phyloP scores from a whole-genome alignment of 208 protist genomes.

The Crithidia mellificae region DNA sequence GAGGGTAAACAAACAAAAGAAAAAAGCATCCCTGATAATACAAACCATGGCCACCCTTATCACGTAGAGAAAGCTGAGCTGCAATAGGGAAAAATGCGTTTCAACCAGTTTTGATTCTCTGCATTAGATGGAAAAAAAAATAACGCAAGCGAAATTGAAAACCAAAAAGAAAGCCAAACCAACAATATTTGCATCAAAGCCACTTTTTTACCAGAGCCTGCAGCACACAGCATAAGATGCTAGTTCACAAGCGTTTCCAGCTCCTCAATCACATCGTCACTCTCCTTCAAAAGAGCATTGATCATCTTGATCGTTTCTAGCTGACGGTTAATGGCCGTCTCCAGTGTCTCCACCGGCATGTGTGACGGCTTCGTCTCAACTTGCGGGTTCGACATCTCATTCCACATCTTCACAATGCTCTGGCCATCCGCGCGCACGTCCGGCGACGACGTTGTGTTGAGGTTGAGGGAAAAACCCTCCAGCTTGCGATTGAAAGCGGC shows the following conservation, averaged over 20 bases:
- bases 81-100: too few relatives aligned
- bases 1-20: too few relatives aligned
- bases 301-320: constrained; percentile 73
- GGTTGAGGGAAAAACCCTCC: constrained; percentile 56
- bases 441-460: constrained; percentile 35
- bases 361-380: constrained; percentile 48
- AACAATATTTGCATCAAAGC: too few relatives aligned
- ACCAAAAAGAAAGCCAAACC: too few relatives aligned
- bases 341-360: constrained; percentile 68
- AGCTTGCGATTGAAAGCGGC: constrained; percentile 62
- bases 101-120: too few relatives aligned
- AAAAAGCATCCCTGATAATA: too few relatives aligned
- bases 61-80: too few relatives aligned
- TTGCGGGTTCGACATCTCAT: constrained; percentile 51
- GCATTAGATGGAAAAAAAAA: too few relatives aligned
- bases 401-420: constrained; percentile 83
- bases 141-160: too few relatives aligned
- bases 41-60: too few relatives aligned
- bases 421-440: constrained; percentile 47
- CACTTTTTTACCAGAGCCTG: too few relatives aligned
- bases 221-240: too few relatives aligned
- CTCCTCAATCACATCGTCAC: constrained; percentile 58
- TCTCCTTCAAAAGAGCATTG: constrained; percentile 55
- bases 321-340: constrained; percentile 78
- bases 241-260: constrained; percentile 54